A percentile compares a stretch with the other conserved stretches of the same genome.
Conservation (phyloP, 2,329 filamentous ascomycete species). For the Endothia cerciana region DNA sequence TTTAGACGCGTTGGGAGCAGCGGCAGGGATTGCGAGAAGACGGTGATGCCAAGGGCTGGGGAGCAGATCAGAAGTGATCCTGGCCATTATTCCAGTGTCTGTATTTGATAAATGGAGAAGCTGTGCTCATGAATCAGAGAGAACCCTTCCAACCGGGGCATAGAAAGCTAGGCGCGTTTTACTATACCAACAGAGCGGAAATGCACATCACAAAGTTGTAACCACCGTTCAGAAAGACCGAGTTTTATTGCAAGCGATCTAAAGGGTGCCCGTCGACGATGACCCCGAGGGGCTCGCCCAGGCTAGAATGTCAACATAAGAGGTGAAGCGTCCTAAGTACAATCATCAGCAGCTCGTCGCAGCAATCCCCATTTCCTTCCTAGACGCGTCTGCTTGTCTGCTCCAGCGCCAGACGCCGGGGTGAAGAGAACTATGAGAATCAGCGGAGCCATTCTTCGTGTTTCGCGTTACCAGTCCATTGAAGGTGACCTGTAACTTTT, state of each 20-base stretch:
- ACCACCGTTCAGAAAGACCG: conserved; percentile 6
- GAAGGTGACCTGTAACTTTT: conserved; percentile 29
- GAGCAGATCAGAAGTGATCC: not conserved
- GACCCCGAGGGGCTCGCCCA: conserved; percentile 13
- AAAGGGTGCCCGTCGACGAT: conserved; percentile 15
- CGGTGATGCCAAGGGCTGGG: not conserved
- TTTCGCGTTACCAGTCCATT: conserved; percentile 29
- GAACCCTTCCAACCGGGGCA: not conserved
- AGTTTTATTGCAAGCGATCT: conserved; percentile 18
- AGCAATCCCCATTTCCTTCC: conserved; percentile 12
- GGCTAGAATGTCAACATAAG: conserved; percentile 6
- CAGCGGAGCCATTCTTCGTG: conserved; percentile 25
- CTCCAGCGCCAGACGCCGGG: conserved; percentile 9
- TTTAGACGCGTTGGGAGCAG: not conserved
- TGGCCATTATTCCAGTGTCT: not conserved
- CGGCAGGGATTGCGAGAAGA: not conserved
- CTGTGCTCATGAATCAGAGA: conserved; percentile 15
- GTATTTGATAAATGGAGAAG: not conserved
- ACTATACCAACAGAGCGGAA: conserved; percentile 8
- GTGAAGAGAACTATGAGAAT: conserved; percentile 27
- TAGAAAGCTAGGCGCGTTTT: not conserved
- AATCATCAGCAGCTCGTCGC: conserved; percentile 29
- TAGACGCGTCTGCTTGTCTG: conserved; percentile 2
- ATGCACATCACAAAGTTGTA: conserved; percentile 1
- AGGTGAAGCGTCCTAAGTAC: conserved; percentile 27